Evolutionary conservation across 352 stramenopile genomes (phyloP), one percentile per base, ranked within the genome.

Genomic region (Phytopythium sindhum): DNA sequence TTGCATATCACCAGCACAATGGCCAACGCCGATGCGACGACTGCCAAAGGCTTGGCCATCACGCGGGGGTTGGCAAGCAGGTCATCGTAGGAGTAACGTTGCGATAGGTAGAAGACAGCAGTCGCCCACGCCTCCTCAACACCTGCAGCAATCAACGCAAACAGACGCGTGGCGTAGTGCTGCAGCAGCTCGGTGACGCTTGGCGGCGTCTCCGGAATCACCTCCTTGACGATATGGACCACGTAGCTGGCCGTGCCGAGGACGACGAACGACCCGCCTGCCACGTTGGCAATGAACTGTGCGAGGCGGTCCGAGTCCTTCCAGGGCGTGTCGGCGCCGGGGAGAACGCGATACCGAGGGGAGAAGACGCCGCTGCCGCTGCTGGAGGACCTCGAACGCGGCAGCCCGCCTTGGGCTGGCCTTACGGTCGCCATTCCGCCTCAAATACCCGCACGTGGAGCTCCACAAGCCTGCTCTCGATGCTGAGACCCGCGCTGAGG

Each of bases 281-380:
- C 64, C 47, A 90, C 77, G 61, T 90, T 83, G 39, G 79, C 81
- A 33, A 90, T 64, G 58, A 90, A 90, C 65, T 81, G 67, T 45
- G 79, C 81, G 52, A 88, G 65, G 41, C 79, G 79, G 11, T 85
- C 73, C 60, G 75, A 77, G 67, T 88, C 75, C 62, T 87, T 88
- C 81, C 81, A 90, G 61, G 66, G 66, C 5, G 70, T 68, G 33
- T 72, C 70, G 39, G 55, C 35, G 37, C 55, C 55, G 2, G 55
- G 55, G 4, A 61, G 35, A 7, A 61, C 26, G 39, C 17, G 24
- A 23, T 61, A 51, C 24, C 53, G 53, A 11, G 53, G 53, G 15
- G 53, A 59, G 29, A 59, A 33, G 33, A 23, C 31, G 53, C 35
- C 17, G 17, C 47, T 12, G 42, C 42, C 15, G 42, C 42, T 12